phyloP scores from a whole-genome alignment of 2,329 filamentous ascomycete species.

The Epichloe glyceriae region DNA sequence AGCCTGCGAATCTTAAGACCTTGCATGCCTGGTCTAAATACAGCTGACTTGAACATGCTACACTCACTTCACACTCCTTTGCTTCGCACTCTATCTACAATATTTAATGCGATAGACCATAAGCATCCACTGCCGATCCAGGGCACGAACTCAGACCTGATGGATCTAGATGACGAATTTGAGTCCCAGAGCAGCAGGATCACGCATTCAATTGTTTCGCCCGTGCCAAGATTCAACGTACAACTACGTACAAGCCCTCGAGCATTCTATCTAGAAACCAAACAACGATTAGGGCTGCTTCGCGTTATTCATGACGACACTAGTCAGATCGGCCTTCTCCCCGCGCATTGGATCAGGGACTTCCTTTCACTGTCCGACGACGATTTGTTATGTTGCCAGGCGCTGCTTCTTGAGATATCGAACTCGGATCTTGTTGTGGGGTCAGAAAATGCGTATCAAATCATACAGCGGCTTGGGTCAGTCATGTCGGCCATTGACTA shows the following conservation, averaged over 20 bases:
- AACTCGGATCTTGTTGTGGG: constrained; percentile 38
- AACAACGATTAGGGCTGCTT: constrained; percentile 32
- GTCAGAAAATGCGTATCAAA: constrained; percentile 29
- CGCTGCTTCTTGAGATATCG: constrained; percentile 39
- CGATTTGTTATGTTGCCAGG: constrained; percentile 38
- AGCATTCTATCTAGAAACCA: constrained; percentile 36
- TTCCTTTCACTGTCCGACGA: constrained; percentile 37
- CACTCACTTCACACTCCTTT: constrained; percentile 27
- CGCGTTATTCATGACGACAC: constrained; percentile 28
- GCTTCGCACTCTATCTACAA: constrained; percentile 28
- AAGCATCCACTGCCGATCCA: constrained; percentile 11
- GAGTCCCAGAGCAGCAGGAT: constrained; percentile 44
- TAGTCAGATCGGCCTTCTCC: constrained; percentile 35
- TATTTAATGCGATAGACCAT: constrained; percentile 19
- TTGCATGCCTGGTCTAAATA: constrained; percentile 32
- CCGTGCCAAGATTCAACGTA: constrained; percentile 34
- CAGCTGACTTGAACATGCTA: constrained; percentile 24
- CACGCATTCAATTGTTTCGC: constrained; percentile 21
- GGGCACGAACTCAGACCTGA: constrained; percentile 34
- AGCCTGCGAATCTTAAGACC: constrained; percentile 31
- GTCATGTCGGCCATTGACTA: constrained; percentile 46
- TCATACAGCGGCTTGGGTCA: constrained; percentile 38
- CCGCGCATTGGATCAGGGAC: constrained; percentile 35
- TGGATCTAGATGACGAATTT: constrained; percentile 57
- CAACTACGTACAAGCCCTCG: constrained; percentile 27